Evolutionary conservation across 75 land plant genomes (phyloP), one percentile per base, ranked within the genome.

Genomic region (Selaginella tamariscina): DNA sequence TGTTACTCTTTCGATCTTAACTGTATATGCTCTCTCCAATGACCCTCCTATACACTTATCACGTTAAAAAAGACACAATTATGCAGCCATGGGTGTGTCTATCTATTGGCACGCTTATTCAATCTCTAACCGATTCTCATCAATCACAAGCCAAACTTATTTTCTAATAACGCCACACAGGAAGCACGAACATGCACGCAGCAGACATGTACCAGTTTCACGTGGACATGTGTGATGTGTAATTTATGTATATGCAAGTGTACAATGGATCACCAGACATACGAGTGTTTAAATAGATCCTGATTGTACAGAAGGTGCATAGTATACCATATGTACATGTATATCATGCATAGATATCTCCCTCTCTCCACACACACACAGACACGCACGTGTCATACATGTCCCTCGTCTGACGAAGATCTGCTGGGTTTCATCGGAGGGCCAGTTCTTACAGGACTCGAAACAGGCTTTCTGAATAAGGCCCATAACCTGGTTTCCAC

Each of bases 161-260:
- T n/a, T n/a, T n/a, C n/a, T n/a, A n/a, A n/a, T n/a, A n/a, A n/a
- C n/a, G n/a, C n/a, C n/a, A 64, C 2, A 75, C 30, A 21, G 67
- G n/a, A 65, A 82, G 87, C 59, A 82, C 78, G 29, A 84, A 84
- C 72, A 64, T 78, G 54, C 69, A 83, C 78, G 71, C 79, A 55
- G 64, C 56, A 24, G 55, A 64, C 30, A 56, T 28, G 73, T 55
- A 66, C 54, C 0, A 62, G 56, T 24, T n/a, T n/a, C n/a, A n/a
- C n/a, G n/a, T n/a, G n/a, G n/a, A n/a, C n/a, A n/a, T n/a, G n/a
- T n/a, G n/a, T n/a, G n/a, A n/a, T n/a, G n/a, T n/a, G n/a, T n/a
- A n/a, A n/a, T n/a, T n/a, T n/a, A n/a, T n/a, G n/a, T n/a, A n/a
- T n/a, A n/a, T n/a, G n/a, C n/a, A n/a, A n/a, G n/a, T n/a, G n/a